These are phyloP conservation scores for Flaveria floridana DNA, from an alignment of 140 eudicot genomes.

Conservation along the genomic window DNA sequence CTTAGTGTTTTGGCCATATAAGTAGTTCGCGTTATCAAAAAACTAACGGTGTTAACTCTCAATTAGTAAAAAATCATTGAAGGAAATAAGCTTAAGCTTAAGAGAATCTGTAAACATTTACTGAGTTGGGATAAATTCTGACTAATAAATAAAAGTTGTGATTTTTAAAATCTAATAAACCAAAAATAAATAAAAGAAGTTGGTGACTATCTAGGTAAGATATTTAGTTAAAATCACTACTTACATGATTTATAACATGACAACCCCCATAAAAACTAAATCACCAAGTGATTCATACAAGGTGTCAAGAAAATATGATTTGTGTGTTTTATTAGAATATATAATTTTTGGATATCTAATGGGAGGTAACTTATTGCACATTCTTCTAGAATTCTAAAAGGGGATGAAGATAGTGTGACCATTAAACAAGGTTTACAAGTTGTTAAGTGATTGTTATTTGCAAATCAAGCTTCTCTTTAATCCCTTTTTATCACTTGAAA, in stretches of 20 bases:
- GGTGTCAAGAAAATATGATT: conserved; percentile 13
- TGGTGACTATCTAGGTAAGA: background rate
- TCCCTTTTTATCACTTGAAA: conserved; percentile 42
- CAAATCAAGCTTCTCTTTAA: conserved; percentile 44
- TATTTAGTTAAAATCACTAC: background rate
- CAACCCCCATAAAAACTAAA: background rate
- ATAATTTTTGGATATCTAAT: conserved; percentile 7
- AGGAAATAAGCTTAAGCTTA: too few relatives aligned
- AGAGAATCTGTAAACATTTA: too few relatives aligned
- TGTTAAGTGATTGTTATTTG: conserved; percentile 38
- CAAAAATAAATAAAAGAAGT: too few relatives aligned
- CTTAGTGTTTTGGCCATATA: too few relatives aligned
- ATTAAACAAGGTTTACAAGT: conserved; percentile 46
- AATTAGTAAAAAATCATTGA: too few relatives aligned
- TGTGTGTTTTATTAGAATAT: too few relatives aligned
- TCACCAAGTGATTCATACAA: background rate
- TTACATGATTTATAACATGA: background rate
- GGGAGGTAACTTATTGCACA: conserved; percentile 27
- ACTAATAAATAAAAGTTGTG: too few relatives aligned
- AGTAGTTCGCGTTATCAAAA: too few relatives aligned
- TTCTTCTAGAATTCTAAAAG: conserved; percentile 38
- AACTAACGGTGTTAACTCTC: too few relatives aligned
- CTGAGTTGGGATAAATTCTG: too few relatives aligned
- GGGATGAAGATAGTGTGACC: conserved; percentile 52
- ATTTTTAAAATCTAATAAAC: too few relatives aligned